Conservation (phyloP, 371 early-diverging fungal species). For the Parasitella parasitica region DNA sequence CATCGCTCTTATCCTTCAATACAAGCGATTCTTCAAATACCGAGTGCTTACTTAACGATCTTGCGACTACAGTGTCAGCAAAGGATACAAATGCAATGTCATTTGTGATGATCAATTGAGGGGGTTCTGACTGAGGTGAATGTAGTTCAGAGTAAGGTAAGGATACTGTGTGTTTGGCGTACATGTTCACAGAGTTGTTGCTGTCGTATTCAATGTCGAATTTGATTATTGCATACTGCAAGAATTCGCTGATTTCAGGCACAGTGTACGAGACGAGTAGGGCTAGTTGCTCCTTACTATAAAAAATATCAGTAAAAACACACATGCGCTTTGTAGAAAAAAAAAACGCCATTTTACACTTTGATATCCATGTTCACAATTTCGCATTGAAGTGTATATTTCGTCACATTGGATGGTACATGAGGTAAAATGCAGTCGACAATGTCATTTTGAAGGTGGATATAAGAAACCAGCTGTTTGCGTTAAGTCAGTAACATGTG, state of each 20-base stretch:
- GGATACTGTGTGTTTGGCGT: slow-evolving; percentile 1
- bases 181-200: background rate
- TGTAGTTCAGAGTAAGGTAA: slow-evolving; percentile 11
- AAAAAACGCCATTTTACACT: background rate
- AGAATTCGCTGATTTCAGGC: slow-evolving; percentile 9
- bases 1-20: background rate
- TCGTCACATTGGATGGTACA: background rate
- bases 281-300: slow-evolving; percentile 6
- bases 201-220: background rate
- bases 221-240: slow-evolving; percentile 11
- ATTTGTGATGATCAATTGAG: background rate
- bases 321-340: too few species aligned
- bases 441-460: background rate
- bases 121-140: background rate
- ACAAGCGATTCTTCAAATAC: slow-evolving; percentile 17
- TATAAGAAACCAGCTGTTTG: background rate
- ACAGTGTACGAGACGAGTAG: slow-evolving; percentile 6
- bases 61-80: slow-evolving; percentile 6
- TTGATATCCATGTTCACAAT: background rate
- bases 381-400: background rate
- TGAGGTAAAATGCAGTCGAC: background rate
- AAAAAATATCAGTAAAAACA: background rate
- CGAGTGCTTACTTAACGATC: background rate
- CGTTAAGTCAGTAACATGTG: background rate
- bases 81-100: slow-evolving; percentile 16